Evolutionary conservation across 192 early-diverging fungal genomes (phyloP), one percentile per base, ranked within the genome.

Genomic region (Coemansia sp.): DNA sequence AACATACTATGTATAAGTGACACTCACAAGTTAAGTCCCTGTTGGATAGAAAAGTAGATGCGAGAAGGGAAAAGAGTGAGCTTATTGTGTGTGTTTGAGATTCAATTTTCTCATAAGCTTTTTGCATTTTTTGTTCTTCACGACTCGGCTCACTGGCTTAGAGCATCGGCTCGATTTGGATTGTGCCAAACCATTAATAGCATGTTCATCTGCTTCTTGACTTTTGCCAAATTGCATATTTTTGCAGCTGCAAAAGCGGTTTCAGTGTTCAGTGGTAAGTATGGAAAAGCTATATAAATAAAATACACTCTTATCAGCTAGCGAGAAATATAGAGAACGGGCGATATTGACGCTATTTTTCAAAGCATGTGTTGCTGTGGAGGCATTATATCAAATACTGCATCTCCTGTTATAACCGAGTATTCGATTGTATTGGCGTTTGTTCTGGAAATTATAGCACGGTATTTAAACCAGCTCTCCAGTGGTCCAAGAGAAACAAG

Each of bases 1-100:
- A 57, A 45, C 49, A 37, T 40, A 7, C 18, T 55, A 39, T 64
- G 20, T 3, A 33, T 18, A 55, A 37, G 26, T 26, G 51, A 64
- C 51, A 64, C 63, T 64, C 63, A 64, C 63, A 64, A 53, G 31
- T 64, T 55, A 33, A 42, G 40, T 56, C 63, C 63, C 33, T 56
- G 33, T 16, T 64, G 52, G 63, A 64, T 64, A 64, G 25, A 55
- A 64, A 40, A 55, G 63, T 55, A 64, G 35, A 39, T 45, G 48
- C 35, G 45, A 64, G 31, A 52, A 29, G 49, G 26, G 46, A 39
- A 64, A 55, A 64, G 63, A 64, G 35, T 48, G 63, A 64, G 52
- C 61, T 12, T 49, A 23, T 42, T n/a, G n/a, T n/a, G n/a, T n/a
- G n/a, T n/a, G n/a, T n/a, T n/a, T n/a, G n/a, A n/a, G 20, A 0